These are phyloP conservation scores for Plasmodium gallinaceum DNA, from an alignment of 169 alveolate species.

Conservation along the genomic window DNA sequence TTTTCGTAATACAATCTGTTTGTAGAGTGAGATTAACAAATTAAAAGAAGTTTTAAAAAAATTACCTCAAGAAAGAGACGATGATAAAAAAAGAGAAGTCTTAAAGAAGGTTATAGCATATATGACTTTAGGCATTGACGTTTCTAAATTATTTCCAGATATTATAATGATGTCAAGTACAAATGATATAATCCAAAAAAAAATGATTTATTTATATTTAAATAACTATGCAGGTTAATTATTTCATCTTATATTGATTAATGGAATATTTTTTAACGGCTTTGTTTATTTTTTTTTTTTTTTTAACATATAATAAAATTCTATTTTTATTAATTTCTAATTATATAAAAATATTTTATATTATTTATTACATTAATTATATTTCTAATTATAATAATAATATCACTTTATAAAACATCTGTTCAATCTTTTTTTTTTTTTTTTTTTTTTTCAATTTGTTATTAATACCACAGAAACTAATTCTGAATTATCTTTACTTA, in stretches of 20 bases:
- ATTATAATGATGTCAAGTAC: slow-evolving; percentile 97
- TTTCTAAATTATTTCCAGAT: slow-evolving; percentile 96
- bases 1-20: not conserved
- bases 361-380: not conserved
- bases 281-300: no score
- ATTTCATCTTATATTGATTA: not conserved
- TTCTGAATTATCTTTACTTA: slow-evolving; percentile 97
- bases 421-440: not conserved
- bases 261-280: not conserved
- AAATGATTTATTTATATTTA: slow-evolving; percentile 97
- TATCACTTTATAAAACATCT: not conserved
- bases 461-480: slow-evolving; percentile 90
- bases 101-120: slow-evolving; percentile 92
- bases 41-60: slow-evolving; percentile 72
- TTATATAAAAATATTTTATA: not conserved
- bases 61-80: slow-evolving; percentile 77
- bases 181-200: slow-evolving; percentile 98
- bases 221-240: slow-evolving; percentile 92
- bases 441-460: slow-evolving; percentile 3
- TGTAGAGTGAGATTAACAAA: slow-evolving; percentile 76
- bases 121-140: slow-evolving; percentile 97
- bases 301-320: not conserved
- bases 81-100: slow-evolving; percentile 79
- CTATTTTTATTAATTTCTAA: not conserved
- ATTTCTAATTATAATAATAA: not conserved